phyloP scores from a whole-genome alignment of 805 yeast species.

The Kazachstania viticola region DNA sequence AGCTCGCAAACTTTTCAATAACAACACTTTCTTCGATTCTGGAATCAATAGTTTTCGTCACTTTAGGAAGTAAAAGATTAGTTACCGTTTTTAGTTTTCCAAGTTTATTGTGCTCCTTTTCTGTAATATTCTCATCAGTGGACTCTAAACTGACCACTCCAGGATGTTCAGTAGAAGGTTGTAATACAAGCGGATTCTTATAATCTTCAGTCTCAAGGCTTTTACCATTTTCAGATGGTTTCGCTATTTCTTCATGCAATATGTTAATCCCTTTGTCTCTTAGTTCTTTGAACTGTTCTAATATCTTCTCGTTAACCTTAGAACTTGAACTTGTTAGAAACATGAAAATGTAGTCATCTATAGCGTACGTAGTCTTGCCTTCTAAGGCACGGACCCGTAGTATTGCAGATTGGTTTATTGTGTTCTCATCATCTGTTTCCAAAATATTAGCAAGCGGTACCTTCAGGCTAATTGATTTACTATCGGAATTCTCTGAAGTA shows the following conservation, averaged over 20 bases:
- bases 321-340: constrained; percentile 41
- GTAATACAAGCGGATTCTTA: neutral
- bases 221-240: neutral
- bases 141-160: neutral
- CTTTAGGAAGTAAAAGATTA: neutral
- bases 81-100: neutral
- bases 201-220: neutral
- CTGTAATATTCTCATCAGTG: neutral
- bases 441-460: constrained; percentile 62
- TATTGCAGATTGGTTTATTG: constrained; percentile 46
- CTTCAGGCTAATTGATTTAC: constrained; percentile 63
- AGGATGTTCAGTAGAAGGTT: neutral
- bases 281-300: constrained; percentile 16
- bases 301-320: constrained; percentile 32
- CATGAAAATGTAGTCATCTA: constrained; percentile 63
- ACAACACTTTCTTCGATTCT: constrained; percentile 7
- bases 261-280: constrained; percentile 2
- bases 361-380: constrained; percentile 37
- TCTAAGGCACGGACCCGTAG: constrained; percentile 53
- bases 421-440: constrained; percentile 44
- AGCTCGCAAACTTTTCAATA: constrained; percentile 2
- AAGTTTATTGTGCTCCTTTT: neutral
- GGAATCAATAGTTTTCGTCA: neutral
- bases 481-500: constrained; percentile 48
- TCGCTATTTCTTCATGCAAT: neutral